Evolutionary conservation across 1,284 basidiomycete genomes (phyloP).

Genomic region (Cutaneotrichosporon mucoides): DNA sequence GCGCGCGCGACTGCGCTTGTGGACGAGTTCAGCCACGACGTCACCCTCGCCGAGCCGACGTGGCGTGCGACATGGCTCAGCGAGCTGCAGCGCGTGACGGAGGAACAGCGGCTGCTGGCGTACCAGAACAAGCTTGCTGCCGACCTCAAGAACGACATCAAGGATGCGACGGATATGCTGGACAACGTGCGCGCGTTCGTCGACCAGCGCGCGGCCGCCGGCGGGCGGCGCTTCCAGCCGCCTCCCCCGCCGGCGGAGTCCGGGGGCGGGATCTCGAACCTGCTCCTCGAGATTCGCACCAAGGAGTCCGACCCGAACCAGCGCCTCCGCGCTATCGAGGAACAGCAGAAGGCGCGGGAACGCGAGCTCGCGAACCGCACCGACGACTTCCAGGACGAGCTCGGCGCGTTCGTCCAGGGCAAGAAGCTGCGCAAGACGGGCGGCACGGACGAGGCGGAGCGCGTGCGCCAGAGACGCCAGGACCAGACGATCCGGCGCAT

Average conservation of each 20-base stretch:
- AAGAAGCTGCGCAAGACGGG: constrained; percentile 91
- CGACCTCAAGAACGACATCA: constrained; percentile 87
- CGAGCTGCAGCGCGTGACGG: constrained; percentile 92
- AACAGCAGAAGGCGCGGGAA: constrained; percentile 71
- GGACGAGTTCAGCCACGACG: constrained; percentile 73
- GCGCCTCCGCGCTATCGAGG: constrained; percentile 84
- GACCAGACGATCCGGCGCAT: constrained; percentile 81
- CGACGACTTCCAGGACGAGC: constrained; percentile 70
- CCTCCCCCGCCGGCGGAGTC: constrained; percentile 19
- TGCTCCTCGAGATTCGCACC: constrained; percentile 77
- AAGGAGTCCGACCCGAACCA: constrained; percentile 72
- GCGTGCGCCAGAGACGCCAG: constrained; percentile 74
- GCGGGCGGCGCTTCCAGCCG: constrained; percentile 31
- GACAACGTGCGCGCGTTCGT: constrained; percentile 84
- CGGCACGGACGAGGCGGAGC: constrained; percentile 83
- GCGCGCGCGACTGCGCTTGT: constrained; percentile 66
- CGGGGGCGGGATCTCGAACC: constrained; percentile 57
- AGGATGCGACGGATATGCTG: constrained; percentile 76
- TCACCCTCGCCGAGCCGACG: constrained; percentile 85
- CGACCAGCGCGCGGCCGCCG: constrained; percentile 58
- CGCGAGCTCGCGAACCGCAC: constrained; percentile 62
- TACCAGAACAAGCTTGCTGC: constrained; percentile 86
- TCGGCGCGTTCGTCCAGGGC: constrained; percentile 73
- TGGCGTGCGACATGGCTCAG: constrained; percentile 99
- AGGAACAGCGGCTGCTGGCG: constrained; percentile 90